Percentiles rank a stretch among this genome's conserved stretches.
phyloP scores from a whole-genome alignment of 306 rosid species.

The Betula pendula region DNA sequence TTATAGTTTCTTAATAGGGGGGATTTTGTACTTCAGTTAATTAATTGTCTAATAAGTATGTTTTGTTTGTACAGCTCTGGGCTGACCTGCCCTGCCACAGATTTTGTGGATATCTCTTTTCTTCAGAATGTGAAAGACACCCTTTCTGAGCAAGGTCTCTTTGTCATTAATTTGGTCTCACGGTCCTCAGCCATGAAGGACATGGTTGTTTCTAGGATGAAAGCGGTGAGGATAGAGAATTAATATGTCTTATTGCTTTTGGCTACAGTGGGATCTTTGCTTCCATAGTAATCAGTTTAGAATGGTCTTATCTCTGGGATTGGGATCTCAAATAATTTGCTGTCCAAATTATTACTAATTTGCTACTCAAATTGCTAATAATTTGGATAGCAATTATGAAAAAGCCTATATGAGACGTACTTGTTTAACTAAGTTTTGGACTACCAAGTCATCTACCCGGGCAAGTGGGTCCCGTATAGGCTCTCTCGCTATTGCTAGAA shows the following conservation, averaged over 20 bases:
- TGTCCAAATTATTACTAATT: too few species aligned
- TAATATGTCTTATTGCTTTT: conserved; percentile 7
- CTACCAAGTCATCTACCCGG: too few species aligned
- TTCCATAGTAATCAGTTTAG: not conserved
- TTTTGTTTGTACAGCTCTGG: conserved; percentile 60
- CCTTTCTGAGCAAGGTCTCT: conserved; percentile 75
- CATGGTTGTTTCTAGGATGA: conserved; percentile 60
- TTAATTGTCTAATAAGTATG: conserved; percentile 15
- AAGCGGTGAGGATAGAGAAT: conserved; percentile 57
- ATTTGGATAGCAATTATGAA: too few species aligned
- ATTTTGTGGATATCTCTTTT: conserved; percentile 73
- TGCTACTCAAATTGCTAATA: too few species aligned
- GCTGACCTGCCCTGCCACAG: conserved; percentile 85
- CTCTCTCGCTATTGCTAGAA: too few species aligned
- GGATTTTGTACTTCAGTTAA: conserved; percentile 15
- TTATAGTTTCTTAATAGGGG: not conserved
- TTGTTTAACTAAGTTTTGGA: too few species aligned
- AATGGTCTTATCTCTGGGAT: not conserved
- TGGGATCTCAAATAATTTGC: too few species aligned
- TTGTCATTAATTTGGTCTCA: conserved; percentile 79
- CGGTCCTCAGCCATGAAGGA: conserved; percentile 78
- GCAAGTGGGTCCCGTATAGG: too few species aligned
- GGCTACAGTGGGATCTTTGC: not conserved
- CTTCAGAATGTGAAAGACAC: conserved; percentile 60
- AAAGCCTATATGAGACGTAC: too few species aligned